These are phyloP conservation scores for Ambrosiella xylebori DNA, from an alignment of 2,329 filamentous ascomycete species.

Conservation along the genomic window DNA sequence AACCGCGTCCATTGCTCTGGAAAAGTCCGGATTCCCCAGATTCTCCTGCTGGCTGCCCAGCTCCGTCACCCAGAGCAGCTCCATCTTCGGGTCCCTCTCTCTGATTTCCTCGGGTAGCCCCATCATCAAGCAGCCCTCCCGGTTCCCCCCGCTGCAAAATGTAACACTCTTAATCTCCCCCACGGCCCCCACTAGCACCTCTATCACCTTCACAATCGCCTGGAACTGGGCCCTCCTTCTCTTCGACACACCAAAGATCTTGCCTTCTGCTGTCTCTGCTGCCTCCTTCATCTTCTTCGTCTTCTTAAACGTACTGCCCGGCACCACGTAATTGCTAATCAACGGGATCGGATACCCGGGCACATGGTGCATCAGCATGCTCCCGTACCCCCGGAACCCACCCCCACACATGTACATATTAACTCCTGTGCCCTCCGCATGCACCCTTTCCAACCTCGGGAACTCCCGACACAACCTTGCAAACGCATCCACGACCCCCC, in stretches of 20 bases:
- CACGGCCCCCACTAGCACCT: constrained; percentile 51
- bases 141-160: constrained; percentile 76
- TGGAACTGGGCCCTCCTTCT: constrained; percentile 66
- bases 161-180: constrained; percentile 55
- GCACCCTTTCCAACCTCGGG: constrained; percentile 26
- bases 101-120: constrained; percentile 42
- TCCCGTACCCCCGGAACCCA: constrained; percentile 81
- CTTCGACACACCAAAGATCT: constrained; percentile 63
- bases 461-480: constrained; percentile 30
- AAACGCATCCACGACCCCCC: constrained; percentile 44
- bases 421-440: constrained; percentile 25
- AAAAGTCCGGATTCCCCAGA: no score
- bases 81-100: constrained; percentile 44
- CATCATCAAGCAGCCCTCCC: constrained; percentile 67
- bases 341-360: constrained; percentile 69
- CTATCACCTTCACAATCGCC: constrained; percentile 66
- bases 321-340: constrained; percentile 61
- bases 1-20: constrained; percentile 21
- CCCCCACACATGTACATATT: constrained; percentile 77
- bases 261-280: constrained; percentile 33
- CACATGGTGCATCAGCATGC: constrained; percentile 69
- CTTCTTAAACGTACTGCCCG: constrained; percentile 40
- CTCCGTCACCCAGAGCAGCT: constrained; percentile 19
- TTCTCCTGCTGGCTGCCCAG: no score
- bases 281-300: constrained; percentile 33